These are phyloP conservation scores for Fusarium acutatum DNA, from an alignment of 2,329 filamentous ascomycete genomes.

Conservation along the genomic window DNA sequence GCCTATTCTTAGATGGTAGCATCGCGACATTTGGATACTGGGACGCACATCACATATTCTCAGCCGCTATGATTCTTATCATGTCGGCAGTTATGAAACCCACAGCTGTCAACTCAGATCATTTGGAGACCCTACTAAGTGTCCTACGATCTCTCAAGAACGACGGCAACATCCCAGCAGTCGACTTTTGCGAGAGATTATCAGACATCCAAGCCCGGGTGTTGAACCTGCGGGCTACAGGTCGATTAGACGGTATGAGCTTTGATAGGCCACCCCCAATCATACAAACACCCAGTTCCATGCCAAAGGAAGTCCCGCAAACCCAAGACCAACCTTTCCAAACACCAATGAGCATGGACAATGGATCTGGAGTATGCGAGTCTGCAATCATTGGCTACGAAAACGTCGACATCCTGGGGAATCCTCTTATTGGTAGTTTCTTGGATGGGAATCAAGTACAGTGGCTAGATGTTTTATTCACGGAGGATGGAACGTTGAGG, in stretches of 20 bases:
- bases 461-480: slow-evolving; percentile 38
- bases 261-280: background rate
- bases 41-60: slow-evolving; percentile 47
- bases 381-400: slow-evolving; percentile 15
- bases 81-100: slow-evolving; percentile 46
- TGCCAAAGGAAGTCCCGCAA: background rate
- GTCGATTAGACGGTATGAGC: slow-evolving; percentile 3
- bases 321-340: background rate
- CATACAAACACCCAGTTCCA: background rate
- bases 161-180: slow-evolving; percentile 42
- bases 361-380: background rate
- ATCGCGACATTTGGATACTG: slow-evolving; percentile 46
- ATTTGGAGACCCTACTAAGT: slow-evolving; percentile 42
- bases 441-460: slow-evolving; percentile 40
- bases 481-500: slow-evolving; percentile 38
- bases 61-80: slow-evolving; percentile 43
- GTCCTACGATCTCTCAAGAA: slow-evolving; percentile 43
- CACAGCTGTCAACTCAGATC: slow-evolving; percentile 37
- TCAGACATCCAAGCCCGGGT: slow-evolving; percentile 39
- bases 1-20: slow-evolving; percentile 30
- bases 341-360: slow-evolving; percentile 4
- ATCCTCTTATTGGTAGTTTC: slow-evolving; percentile 41
- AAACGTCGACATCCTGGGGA: slow-evolving; percentile 37
- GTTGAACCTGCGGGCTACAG: slow-evolving; percentile 20
- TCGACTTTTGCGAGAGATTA: slow-evolving; percentile 43